Evolutionary conservation across 1,284 basidiomycete genomes (phyloP), one percentile per base, ranked within the genome.

Genomic region (Irpex sp.): DNA sequence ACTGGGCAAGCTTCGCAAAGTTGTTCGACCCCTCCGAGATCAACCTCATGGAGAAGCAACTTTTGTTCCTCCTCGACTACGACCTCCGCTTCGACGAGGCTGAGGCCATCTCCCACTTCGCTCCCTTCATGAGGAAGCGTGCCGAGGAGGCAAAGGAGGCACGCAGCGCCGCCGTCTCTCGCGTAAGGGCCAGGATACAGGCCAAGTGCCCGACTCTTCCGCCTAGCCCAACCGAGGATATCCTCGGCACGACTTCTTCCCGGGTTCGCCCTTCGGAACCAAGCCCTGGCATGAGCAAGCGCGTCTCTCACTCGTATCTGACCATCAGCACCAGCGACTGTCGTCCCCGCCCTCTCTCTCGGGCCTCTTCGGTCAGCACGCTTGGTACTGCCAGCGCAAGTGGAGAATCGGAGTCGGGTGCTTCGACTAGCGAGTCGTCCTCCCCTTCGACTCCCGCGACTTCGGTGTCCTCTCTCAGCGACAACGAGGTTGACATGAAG

Each of bases 1-100:
- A 98, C 81, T 98, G 95, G 95, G 84, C 87, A 61, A 74, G 77
- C 61, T 94, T 96, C 76, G 92, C 89, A 19, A 79, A 82, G 65
- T 86, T 96, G 74, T 93, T 91, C 73, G 82, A 87, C 69, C 77
- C 86, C 59, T 75, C 79, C n/a, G 90, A 92, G 77, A 87, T 98
- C 77, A 98, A 97, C 78, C 82, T 96, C 68, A 98, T 98, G 96
- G 96, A 98, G 81, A 93, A 90, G 78, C 95, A 98, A 77, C 84
- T 97, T 36, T 83, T 97, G 60, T 90, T 84, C 76, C 81, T 97
- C 63, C 85, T 97, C 66, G 92, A 95, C 77, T 97, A 92, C 71
- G 91, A 97, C 74, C 85, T 97, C 58, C 86, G 90, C 53, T 94
- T 97, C 77, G 83, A 85, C 68, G 95, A 97, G 77, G 75, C 78